A percentile compares a stretch with the other conserved stretches of the same genome.
These are phyloP conservation scores for Curvularia sp. DNA, from an alignment of 2,329 filamentous ascomycete genomes.

Conservation along the genomic window DNA sequence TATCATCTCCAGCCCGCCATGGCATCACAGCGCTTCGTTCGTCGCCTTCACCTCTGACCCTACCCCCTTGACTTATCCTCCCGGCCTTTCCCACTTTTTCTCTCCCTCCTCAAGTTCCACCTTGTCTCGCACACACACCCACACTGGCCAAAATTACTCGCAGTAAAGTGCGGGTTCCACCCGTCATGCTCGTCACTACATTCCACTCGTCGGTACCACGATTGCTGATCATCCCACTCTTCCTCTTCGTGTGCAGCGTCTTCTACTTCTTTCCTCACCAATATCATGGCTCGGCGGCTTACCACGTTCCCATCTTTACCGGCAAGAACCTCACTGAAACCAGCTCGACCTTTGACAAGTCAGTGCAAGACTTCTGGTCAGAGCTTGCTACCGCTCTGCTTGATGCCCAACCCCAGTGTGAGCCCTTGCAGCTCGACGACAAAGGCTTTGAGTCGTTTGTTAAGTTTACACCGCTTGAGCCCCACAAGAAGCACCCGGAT, in stretches of 20 bases:
- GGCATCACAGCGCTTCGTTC: not conserved
- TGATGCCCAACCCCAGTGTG: constrained; percentile 24
- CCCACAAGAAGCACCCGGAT: constrained; percentile 17
- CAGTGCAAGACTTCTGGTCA: constrained; percentile 25
- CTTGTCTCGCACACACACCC: constrained; percentile 1
- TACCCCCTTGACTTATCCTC: not conserved
- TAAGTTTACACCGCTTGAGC: constrained; percentile 22
- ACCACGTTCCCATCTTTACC: constrained; percentile 2
- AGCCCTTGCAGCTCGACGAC: constrained; percentile 21
- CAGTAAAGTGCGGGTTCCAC: constrained; percentile 4
- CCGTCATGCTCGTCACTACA: constrained; percentile 23
- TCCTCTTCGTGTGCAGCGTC: constrained; percentile 19
- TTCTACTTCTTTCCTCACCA: constrained; percentile 23
- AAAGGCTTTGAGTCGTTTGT: constrained; percentile 7
- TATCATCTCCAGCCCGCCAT: not conserved
- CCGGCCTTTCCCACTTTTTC: not conserved
- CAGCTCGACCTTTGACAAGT: constrained; percentile 22
- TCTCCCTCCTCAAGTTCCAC: not conserved
- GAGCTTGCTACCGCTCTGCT: constrained; percentile 22
- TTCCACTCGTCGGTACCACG: constrained; percentile 22
- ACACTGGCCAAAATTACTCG: not conserved
- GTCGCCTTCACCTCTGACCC: not conserved
- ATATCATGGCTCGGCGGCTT: constrained; percentile 9
- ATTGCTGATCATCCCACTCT: constrained; percentile 19
- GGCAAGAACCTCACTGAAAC: constrained; percentile 22